Base-by-base conservation (phyloP, 108 stramenopile species). In the Cyclotella atomus region DNA sequence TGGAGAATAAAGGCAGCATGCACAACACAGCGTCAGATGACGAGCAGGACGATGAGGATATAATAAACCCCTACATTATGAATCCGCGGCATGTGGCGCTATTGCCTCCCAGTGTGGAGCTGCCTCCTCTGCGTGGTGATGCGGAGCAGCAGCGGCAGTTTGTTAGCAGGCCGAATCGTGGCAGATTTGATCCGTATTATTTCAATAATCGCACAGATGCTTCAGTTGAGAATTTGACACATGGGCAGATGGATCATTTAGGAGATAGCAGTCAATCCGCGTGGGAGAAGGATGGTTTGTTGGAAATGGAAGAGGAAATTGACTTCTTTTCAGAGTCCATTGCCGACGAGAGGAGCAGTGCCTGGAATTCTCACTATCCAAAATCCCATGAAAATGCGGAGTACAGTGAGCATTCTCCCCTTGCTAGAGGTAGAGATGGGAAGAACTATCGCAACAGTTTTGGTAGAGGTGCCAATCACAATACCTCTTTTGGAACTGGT, bases 151-250 rank as follows among this genome's bases (percentile, higher is more conserved):
- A 29, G 46, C 65, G n/a, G 2, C 59, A 61, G n/a, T 36, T 9
- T 19, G 46, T 23, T 28, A 8, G n/a, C 27, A 28, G 30, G 52
- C 41, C 17, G 19, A 19, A 69, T 36, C 28, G 19, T 3, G n/a
- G n/a, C n/a, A n/a, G n/a, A 3, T 79, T 79, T 38, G 77, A 79
- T 67, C 77, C 77, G 24, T 79, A 72, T 64, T 65, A 60, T 59
- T 70, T 70, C n/a, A n/a, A n/a, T n/a, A n/a, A n/a, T n/a, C n/a
- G n/a, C n/a, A n/a, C n/a, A n/a, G n/a, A n/a, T 21, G 46, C 35
- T 16, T 29, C 33, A 16, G 38, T 41, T 41, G 38, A 53, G 9
- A 19, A 20, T 44, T n/a, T 32, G 27, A 15, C 61, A 46, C 20
- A 8, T 30, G 17, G 17, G 21, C 2, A 46, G 36, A 0, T 45